phyloP scores from a whole-genome alignment of 1,284 basidiomycete genomes.

The Porodaedalea pini region DNA sequence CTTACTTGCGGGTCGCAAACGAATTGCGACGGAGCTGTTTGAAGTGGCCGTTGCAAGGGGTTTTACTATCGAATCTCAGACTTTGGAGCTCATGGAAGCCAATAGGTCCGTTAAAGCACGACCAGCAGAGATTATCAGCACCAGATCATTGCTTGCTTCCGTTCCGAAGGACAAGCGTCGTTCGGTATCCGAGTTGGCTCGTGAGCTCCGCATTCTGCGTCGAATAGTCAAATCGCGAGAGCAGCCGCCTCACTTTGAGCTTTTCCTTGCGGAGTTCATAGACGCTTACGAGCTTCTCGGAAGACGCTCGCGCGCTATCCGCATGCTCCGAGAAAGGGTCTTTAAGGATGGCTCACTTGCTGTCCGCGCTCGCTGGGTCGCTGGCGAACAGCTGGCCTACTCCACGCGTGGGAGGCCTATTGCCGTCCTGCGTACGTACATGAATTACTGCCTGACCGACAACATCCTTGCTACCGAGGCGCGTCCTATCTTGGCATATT shows the following conservation, averaged over 20 bases:
- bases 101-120: background rate
- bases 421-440: constrained; percentile 12
- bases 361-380: constrained; percentile 9
- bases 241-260: constrained; percentile 3
- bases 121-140: background rate
- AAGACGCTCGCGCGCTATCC: constrained; percentile 9
- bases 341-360: background rate
- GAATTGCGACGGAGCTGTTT: constrained; percentile 2
- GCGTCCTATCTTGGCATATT: background rate
- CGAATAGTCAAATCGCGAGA: background rate
- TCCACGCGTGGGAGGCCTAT: background rate
- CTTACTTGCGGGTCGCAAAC: constrained; percentile 8
- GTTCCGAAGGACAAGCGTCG: background rate
- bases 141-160: background rate
- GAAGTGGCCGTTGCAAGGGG: background rate
- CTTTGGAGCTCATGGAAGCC: background rate
- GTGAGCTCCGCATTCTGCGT: constrained; percentile 14
- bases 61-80: background rate
- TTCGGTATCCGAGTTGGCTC: background rate
- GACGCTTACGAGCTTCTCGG: constrained; percentile 5
- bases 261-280: constrained; percentile 16
- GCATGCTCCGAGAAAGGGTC: constrained; percentile 9
- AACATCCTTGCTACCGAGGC: constrained; percentile 6
- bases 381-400: constrained; percentile 16
- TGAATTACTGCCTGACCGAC: constrained; percentile 13